Conservation (phyloP, 106 monocot species). For the Apostasia shenzhenica region DNA sequence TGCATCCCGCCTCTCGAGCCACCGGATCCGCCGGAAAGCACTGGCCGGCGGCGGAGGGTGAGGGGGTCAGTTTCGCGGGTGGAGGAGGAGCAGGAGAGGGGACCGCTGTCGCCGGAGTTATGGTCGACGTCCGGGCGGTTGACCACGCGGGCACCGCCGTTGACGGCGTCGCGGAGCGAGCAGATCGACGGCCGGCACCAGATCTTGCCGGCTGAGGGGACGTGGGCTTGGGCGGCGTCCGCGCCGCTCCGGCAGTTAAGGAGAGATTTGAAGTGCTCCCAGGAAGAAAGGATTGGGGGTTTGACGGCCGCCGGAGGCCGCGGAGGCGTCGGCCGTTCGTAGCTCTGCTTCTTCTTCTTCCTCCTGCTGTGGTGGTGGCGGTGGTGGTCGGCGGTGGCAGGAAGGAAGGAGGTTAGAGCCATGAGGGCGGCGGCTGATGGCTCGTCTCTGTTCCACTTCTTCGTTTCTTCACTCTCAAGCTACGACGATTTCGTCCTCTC, state of each 20-base stretch:
- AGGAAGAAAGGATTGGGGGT: conserved; percentile 44
- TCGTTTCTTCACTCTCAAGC: too few relatives aligned
- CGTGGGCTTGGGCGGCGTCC: conserved; percentile 24
- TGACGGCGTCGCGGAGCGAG: conserved; percentile 52
- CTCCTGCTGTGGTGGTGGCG: conserved; percentile 11
- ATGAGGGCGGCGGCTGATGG: conserved; percentile 4
- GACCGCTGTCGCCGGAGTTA: conserved; percentile 8
- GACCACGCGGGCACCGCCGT: conserved; percentile 34
- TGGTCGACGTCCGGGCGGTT: conserved; percentile 25
- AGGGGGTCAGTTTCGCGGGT: conserved; percentile 19
- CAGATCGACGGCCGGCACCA: conserved; percentile 61
- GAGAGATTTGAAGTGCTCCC: conserved; percentile 80
- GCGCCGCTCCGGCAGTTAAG: conserved; percentile 57
- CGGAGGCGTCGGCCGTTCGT: background rate
- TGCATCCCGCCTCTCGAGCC: conserved; percentile 26
- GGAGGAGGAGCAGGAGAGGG: background rate
- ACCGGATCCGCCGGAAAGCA: background rate
- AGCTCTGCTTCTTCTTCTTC: conserved; percentile 1
- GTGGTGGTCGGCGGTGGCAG: conserved; percentile 2
- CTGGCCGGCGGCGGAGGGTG: background rate
- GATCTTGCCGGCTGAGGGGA: conserved; percentile 30
- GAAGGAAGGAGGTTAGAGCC: conserved; percentile 36
- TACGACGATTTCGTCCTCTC: background rate
- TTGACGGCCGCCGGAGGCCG: background rate
- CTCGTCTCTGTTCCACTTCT: background rate